phyloP scores from a whole-genome alignment of 768 basidiomycete species.

The Tephrocybe sp. region DNA sequence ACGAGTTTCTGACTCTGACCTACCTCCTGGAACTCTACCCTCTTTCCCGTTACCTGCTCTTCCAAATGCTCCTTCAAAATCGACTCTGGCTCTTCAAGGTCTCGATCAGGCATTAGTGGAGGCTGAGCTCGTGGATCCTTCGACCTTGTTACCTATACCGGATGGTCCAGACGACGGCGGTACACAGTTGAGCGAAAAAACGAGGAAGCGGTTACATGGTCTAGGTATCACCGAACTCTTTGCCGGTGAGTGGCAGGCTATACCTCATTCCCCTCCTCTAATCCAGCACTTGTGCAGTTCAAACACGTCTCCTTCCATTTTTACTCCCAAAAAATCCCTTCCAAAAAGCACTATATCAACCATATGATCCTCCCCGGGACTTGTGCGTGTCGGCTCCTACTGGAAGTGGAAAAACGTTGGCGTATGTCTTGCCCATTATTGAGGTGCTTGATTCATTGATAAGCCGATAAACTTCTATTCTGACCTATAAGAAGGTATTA shows the following conservation, averaged over 20 bases:
- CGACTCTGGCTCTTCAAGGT: conserved; percentile 72
- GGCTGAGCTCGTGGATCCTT: conserved; percentile 67
- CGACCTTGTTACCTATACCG: conserved; percentile 42
- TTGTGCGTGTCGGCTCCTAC: conserved; percentile 96
- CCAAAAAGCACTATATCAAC: conserved; percentile 55
- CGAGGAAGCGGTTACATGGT: conserved; percentile 60
- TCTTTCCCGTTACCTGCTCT: conserved; percentile 66
- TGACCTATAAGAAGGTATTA: conserved; percentile 50
- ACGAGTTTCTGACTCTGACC: conserved; percentile 23
- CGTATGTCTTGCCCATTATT: conserved; percentile 91
- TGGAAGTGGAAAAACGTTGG: conserved; percentile 95
- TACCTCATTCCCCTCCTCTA: conserved; percentile 1
- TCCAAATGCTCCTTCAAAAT: conserved; percentile 68
- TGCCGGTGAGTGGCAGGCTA: conserved; percentile 57
- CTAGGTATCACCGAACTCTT: conserved; percentile 86
- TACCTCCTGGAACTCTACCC: conserved; percentile 42
- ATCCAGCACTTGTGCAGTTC: conserved; percentile 51
- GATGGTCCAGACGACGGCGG: conserved; percentile 37
- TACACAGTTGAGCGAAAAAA: conserved; percentile 57
- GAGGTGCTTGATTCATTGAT: conserved; percentile 51
- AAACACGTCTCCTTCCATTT: conserved; percentile 84
- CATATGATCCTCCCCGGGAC: conserved; percentile 69
- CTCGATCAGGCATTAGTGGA: conserved; percentile 69
- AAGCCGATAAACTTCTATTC: background rate
- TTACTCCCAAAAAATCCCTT: conserved; percentile 49